Base-by-base conservation (phyloP, 495 filamentous ascomycete genomes). In the Talaromyces wortmannii region DNA sequence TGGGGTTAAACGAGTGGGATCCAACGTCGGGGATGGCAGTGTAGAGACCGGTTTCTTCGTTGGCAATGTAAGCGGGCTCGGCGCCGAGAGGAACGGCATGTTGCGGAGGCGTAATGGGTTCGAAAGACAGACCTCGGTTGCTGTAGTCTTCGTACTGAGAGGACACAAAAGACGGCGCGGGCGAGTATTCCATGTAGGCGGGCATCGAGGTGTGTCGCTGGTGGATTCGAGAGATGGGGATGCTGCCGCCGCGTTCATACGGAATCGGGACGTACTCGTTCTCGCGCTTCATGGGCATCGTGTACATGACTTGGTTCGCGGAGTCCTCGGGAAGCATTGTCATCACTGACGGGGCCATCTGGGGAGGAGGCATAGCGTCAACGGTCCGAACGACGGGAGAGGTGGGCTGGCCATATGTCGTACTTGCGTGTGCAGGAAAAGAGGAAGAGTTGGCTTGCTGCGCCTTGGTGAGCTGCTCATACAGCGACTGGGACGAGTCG, bases 391-490 rank as follows among this genome's bases (percentile, higher is more conserved):
- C 88, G 59, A 91, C 84, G 70, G 92, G 83, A 68, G 90, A 84
- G 69, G 77, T 87, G 67, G 91, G 85, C 72, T 90, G 89, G 66
- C 88, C 83, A 78, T 85, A 92, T 70, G 87, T 84, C 65, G 76
- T 82, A 75, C 74, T 78, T 68, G 88, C 83, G 66, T 92, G 90
- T 58, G 87, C 88, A 75, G 83, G 89, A 80, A 97, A 97, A 29
- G 92, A 95, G 23, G 92, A 97, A 33, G 91, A 89, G 74, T 94
- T 97, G 67, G 91, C 91, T 81, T 97, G 95, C 75, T 98, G 95
- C 32, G 92, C 91, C 78, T 97, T 98, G 63, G 94, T 97, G 81
- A 98, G 88, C 75, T 97, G 95, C 80, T 98, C 94, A 73, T 96
- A 98, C 54, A 98, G 83, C 60, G 94, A 97, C 73, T 98, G 94